phyloP scores from a whole-genome alignment of 1,139 yeast genomes.

The Saccharomycopsis crataegensis region DNA sequence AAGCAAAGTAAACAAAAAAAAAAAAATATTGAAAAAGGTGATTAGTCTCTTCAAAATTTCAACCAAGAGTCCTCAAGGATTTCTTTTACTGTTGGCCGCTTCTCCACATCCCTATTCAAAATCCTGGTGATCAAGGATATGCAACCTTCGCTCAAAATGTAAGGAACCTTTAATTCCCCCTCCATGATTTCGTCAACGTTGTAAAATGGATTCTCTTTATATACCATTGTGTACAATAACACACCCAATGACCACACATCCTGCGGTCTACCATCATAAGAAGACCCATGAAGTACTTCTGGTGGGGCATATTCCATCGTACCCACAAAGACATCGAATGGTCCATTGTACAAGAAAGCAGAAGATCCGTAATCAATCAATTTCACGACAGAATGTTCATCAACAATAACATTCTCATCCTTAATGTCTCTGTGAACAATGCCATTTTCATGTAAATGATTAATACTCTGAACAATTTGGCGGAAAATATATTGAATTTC shows the following conservation, averaged over 20 bases:
- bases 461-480: slow-evolving; percentile 72
- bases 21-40: not conserved
- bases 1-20: not conserved
- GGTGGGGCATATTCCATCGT: slow-evolving; percentile 97
- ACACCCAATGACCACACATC: slow-evolving; percentile 97
- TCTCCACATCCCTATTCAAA: slow-evolving; percentile 52
- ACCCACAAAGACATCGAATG: slow-evolving; percentile 95
- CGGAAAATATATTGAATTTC: slow-evolving; percentile 73
- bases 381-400: slow-evolving; percentile 66
- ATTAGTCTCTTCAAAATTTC: not conserved
- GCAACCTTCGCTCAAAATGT: slow-evolving; percentile 50
- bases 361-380: slow-evolving; percentile 95
- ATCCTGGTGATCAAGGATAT: slow-evolving; percentile 55
- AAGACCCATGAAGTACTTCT: slow-evolving; percentile 81
- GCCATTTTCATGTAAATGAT: slow-evolving; percentile 76
- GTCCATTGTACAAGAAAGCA: slow-evolving; percentile 75
- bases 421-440: slow-evolving; percentile 92
- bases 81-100: slow-evolving; percentile 68
- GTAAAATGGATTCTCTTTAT: slow-evolving; percentile 91
- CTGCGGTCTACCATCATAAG: slow-evolving; percentile 88
- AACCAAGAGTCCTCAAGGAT: slow-evolving; percentile 69
- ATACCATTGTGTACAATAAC: slow-evolving; percentile 77
- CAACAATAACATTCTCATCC: slow-evolving; percentile 90
- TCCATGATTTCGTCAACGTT: slow-evolving; percentile 93
- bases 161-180: slow-evolving; percentile 69